A percentile compares a stretch with the other conserved stretches of the same genome.
Conservation (phyloP, 2,329 filamentous ascomycete species). For the Fusarium napiforme region DNA sequence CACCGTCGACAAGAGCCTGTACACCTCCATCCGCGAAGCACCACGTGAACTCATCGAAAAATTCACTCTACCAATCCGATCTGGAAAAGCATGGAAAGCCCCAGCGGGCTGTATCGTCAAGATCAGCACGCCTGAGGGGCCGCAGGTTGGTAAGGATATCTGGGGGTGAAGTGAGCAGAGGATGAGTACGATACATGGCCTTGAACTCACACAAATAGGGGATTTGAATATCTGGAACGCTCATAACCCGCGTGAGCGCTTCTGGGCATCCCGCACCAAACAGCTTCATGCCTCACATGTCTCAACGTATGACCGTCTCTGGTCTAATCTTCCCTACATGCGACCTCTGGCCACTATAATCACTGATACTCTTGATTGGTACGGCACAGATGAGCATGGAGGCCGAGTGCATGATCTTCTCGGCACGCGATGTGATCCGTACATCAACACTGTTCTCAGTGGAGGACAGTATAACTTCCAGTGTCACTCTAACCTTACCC, state of each 20-base stretch:
- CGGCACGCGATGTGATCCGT: slow-evolving; percentile 86
- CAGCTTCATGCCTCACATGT: slow-evolving; percentile 84
- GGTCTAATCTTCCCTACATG: slow-evolving; percentile 82
- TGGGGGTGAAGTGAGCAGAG: no score
- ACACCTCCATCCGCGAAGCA: slow-evolving; percentile 69
- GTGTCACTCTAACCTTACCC: slow-evolving; percentile 83
- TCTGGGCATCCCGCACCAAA: slow-evolving; percentile 83
- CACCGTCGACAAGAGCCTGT: slow-evolving; percentile 58
- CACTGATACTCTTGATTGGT: slow-evolving; percentile 71
- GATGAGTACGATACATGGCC: no score
- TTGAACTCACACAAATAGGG: slow-evolving; percentile 53
- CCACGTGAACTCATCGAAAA: slow-evolving; percentile 56
- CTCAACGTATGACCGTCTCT: slow-evolving; percentile 76
- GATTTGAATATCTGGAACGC: slow-evolving; percentile 86
- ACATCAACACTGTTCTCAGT: slow-evolving; percentile 79
- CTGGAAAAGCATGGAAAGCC: slow-evolving; percentile 78
- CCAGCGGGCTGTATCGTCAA: slow-evolving; percentile 74
- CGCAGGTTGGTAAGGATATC: slow-evolving; percentile 70
- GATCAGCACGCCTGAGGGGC: slow-evolving; percentile 79
- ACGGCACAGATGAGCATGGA: slow-evolving; percentile 71
- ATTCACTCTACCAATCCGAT: slow-evolving; percentile 77
- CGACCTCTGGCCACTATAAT: slow-evolving; percentile 78
- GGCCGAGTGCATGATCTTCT: slow-evolving; percentile 80
- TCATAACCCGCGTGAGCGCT: slow-evolving; percentile 79
- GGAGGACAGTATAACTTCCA: slow-evolving; percentile 82